These are phyloP conservation scores for Aspergillus udagawae DNA, from an alignment of 2,329 filamentous ascomycete genomes.

Conservation along the genomic window DNA sequence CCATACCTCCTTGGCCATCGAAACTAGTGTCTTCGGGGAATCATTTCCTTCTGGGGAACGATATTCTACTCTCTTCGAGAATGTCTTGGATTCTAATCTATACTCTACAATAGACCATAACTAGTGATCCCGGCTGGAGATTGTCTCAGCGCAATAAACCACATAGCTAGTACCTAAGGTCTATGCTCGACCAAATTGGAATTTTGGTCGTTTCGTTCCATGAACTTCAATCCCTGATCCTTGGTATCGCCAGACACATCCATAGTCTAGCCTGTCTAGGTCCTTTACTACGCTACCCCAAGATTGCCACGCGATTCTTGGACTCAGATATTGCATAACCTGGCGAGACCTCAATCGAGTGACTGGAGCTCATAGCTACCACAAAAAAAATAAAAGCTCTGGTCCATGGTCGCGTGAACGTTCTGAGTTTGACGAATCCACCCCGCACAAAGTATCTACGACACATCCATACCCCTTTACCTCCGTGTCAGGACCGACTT, in stretches of 20 bases:
- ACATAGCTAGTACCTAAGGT: no score
- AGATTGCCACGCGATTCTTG: neutral
- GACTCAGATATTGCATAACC: neutral
- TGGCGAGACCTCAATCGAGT: neutral
- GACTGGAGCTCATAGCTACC: neutral
- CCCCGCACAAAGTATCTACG: no score
- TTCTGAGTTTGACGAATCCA: no score
- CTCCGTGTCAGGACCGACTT: neutral
- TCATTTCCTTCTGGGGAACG: neutral
- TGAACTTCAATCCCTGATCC: neutral
- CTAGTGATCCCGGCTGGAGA: neutral
- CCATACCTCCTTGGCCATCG: neutral
- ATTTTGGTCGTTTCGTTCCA: neutral
- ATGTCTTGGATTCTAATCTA: neutral
- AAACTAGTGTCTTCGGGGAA: neutral
- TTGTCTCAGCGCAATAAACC: neutral
- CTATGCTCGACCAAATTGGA: neutral
- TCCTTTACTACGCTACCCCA: neutral
- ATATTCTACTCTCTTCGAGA: neutral
- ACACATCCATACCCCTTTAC: neutral
- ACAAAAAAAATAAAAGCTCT: neutral
- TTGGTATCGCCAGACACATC: neutral
- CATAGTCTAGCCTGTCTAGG: no score
- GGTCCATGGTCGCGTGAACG: neutral
- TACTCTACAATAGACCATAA: neutral